Conservation (phyloP, 176 grass and related monocot genomes). For the Phragmites australis region DNA sequence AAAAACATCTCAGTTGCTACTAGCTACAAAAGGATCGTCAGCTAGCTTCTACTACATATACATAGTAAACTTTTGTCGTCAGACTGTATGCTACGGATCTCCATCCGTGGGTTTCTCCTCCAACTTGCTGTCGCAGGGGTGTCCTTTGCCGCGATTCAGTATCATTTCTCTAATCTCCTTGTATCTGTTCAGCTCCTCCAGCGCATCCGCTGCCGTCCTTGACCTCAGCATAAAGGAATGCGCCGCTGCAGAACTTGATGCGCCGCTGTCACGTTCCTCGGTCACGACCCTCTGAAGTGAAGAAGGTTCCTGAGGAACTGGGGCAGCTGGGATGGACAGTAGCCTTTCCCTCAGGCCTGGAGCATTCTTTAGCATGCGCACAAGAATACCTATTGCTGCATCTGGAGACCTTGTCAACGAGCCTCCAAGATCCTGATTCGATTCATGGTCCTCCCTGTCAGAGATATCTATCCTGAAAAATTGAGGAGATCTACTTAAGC, state of each 20-base stretch:
- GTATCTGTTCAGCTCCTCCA: conserved; percentile 75
- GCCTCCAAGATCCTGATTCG: conserved; percentile 26
- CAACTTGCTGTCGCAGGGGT: background rate
- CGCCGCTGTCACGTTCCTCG: conserved; percentile 30
- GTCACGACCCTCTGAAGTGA: conserved; percentile 47
- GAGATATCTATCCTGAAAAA: conserved; percentile 49
- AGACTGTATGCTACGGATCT: conserved; percentile 44
- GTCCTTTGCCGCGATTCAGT: conserved; percentile 30
- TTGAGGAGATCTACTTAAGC: conserved; percentile 6
- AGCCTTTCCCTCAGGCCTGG: conserved; percentile 49
- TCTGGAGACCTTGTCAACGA: conserved; percentile 42
- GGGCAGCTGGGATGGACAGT: background rate
- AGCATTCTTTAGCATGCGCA: conserved; percentile 66
- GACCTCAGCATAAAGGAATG: conserved; percentile 29
- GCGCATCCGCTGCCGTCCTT: conserved; percentile 54
- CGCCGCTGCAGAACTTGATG: conserved; percentile 37
- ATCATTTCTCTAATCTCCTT: conserved; percentile 55
- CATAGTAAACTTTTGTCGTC: conserved; percentile 42
- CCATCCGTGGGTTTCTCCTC: conserved; percentile 31
- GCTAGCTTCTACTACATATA: conserved; percentile 55
- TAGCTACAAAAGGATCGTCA: conserved; percentile 28
- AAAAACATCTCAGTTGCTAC: conserved; percentile 35
- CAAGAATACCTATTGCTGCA: conserved; percentile 66
- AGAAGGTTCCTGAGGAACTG: conserved; percentile 47
- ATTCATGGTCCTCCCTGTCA: conserved; percentile 30